Evolutionary conservation across 768 basidiomycete genomes (phyloP).

Genomic region (Suillus subaureus): DNA sequence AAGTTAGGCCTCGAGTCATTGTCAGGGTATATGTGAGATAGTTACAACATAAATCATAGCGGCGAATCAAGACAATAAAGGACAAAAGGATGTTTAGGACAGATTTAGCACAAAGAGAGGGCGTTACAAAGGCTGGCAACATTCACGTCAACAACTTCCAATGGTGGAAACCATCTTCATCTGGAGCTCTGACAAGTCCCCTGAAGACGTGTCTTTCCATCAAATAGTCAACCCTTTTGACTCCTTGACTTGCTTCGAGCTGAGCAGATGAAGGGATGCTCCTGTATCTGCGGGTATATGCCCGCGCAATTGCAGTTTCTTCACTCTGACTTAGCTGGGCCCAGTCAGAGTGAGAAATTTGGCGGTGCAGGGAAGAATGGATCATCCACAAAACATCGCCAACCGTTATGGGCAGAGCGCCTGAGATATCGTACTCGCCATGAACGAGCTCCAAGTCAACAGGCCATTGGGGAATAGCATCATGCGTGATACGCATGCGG

Average conservation of each 20-base stretch:
- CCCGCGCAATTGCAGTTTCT: constrained; percentile 36
- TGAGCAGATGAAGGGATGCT: constrained; percentile 32
- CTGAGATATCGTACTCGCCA: constrained; percentile 25
- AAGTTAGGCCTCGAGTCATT: neutral
- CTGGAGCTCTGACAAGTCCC: constrained; percentile 35
- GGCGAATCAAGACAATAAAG: neutral
- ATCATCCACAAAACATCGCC: constrained; percentile 60
- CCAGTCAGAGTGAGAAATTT: constrained; percentile 41
- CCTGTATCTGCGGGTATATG: constrained; percentile 38
- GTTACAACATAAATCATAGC: neutral
- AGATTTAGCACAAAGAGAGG: neutral
- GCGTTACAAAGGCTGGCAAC: neutral
- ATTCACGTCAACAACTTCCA: constrained; percentile 30
- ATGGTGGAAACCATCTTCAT: constrained; percentile 32
- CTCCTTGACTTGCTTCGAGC: constrained; percentile 39
- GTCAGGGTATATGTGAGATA: neutral
- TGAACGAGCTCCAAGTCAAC: constrained; percentile 49
- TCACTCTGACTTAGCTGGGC: constrained; percentile 26
- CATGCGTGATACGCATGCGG: constrained; percentile 58
- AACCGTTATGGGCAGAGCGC: constrained; percentile 50
- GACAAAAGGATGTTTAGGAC: neutral
- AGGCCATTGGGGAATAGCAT: constrained; percentile 62
- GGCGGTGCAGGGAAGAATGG: constrained; percentile 47
- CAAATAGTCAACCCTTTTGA: constrained; percentile 43
- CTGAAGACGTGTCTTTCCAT: constrained; percentile 37